Base-by-base conservation (phyloP, 495 filamentous ascomycete genomes). In the Monascus purpureus region DNA sequence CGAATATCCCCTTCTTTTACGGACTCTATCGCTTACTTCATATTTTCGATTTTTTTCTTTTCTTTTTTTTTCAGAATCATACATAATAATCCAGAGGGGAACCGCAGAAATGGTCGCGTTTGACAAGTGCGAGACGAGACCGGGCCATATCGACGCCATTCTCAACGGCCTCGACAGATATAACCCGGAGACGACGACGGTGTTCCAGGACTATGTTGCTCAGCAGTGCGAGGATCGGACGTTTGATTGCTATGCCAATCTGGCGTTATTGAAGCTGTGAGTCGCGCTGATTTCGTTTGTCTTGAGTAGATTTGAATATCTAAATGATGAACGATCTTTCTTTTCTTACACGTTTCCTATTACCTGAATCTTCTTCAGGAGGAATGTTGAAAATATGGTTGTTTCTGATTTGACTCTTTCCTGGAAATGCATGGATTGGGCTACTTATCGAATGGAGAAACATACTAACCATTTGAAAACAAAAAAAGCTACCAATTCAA, bases 401-500 rank as follows among this genome's bases (percentile, higher is more conserved):
- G 45, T 43, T 50, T 39, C 50, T 52, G 48, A 59, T 51, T 46
- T 43, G 18, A 27, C 16, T 4, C 6, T 11, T 11, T n/a, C n/a
- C n/a, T n/a, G n/a, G n/a, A n/a, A n/a, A n/a, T n/a, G n/a, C n/a
- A n/a, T n/a, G n/a, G n/a, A n/a, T n/a, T n/a, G n/a, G n/a, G n/a
- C n/a, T n/a, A n/a, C n/a, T n/a, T n/a, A n/a, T n/a, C n/a, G n/a
- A n/a, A n/a, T n/a, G n/a, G n/a, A n/a, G n/a, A n/a, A n/a, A n/a
- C n/a, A n/a, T n/a, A n/a, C n/a, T n/a, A n/a, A n/a, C n/a, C n/a
- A n/a, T 24, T 24, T 24, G 6, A 28, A 28, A 28, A 28, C 13
- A 28, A 14, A 70, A n/a, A 35, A 46, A 97, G 92, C 37, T 99
- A 96, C 75, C 92, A 99, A 67, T 94, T 99, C 71, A 99, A 99